Base-by-base conservation (phyloP, 441 rosid genomes). In the Omphalea diandra region DNA sequence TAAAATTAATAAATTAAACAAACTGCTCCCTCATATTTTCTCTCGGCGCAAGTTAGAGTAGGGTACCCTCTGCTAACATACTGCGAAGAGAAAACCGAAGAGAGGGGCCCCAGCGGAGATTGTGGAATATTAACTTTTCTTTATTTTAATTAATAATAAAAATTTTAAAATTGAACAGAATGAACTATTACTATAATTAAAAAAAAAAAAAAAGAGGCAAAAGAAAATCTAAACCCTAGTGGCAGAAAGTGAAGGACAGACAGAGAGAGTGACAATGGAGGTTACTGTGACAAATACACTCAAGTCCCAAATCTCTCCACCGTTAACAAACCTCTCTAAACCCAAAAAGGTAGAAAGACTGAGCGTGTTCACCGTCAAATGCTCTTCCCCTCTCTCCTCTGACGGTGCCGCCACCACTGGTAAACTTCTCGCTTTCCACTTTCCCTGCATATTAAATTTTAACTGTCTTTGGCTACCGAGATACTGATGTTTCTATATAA, bases 351-450 rank as follows among this genome's bases (percentile, higher is more conserved):
- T 53, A 22, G 18, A 69, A n/a, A n/a, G n/a, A 32, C 22, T 58
- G 44, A 69, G 81, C 63, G 40, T 77, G 70, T 79, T 83, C 38
- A 31, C 79, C 15, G 73, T 89, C 69, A 75, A 79, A 44, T 89
- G 94, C 76, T 83, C 88, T 2, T 76, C 81, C 53, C 69, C 86
- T 49, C 75, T 82, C 63, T 71, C 84, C 40, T 50, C 85, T 2
- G 74, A 81, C 47, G 77, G 69, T 29, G 80, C 76, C 68, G 71
- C 85, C 65, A 56, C 85, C 65, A 56, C 84, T 46, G 89, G 97
- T 91, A 74, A 33, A 14, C 15, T 22, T 38, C 8, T 18, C 35
- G 33, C 17, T 38, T 14, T 44, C 40, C 20, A 17, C 2, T 71
- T 47, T 36, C n/a, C 5, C 4, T 46, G 20, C 20, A 15, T 44